Evolutionary conservation across 352 stramenopile genomes (phyloP), one percentile per base, ranked within the genome.

Genomic region (Thalassiosira exigua): DNA sequence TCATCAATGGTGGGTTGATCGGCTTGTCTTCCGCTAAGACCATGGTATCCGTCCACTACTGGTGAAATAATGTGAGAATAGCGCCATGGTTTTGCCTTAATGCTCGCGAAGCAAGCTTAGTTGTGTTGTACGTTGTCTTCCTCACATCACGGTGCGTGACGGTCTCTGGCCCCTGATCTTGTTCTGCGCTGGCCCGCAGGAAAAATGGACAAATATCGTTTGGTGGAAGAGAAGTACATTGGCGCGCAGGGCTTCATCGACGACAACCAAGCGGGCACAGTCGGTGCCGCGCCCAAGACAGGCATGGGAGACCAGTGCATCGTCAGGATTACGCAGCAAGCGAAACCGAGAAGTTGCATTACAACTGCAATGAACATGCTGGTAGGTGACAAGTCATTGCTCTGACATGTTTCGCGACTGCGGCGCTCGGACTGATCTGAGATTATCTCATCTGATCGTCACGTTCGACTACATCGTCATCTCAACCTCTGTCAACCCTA

Each of bases 301-400:
- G 50, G 56, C 33, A 61, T 65, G 30, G 58, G 78, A 61, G 36
- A 42, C 33, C 29, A 71, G 24, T 81, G 52, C 19, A 86, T 88
- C 73, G 72, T 94, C 21, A 68, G 86, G 48, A 92, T 94, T 52
- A 93, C 87, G 59, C 89, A 90, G 54, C 86, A 93, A 75, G 87
- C 86, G 0, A 94, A 92, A 67, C 87, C 89, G 52, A 74, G 87
- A 75, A 94, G 90, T 75, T 94, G 91, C 69, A 94, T 94, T 53
- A 90, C 84, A 3, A 91, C 87, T 54, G 81, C 87, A 21, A 91
- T 93, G 86, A 88, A 80, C 60, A 75, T 92, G 41, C 83, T 91
- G 79, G 87, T 92, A 86, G 82, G 11, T 68, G 27, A 41, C n/a
- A 29, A 44, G 17, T 60, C 41, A n/a, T n/a, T n/a, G n/a, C n/a